Conservation (phyloP, 495 filamentous ascomycete genomes). For the Aspergillus bertholletiae region DNA sequence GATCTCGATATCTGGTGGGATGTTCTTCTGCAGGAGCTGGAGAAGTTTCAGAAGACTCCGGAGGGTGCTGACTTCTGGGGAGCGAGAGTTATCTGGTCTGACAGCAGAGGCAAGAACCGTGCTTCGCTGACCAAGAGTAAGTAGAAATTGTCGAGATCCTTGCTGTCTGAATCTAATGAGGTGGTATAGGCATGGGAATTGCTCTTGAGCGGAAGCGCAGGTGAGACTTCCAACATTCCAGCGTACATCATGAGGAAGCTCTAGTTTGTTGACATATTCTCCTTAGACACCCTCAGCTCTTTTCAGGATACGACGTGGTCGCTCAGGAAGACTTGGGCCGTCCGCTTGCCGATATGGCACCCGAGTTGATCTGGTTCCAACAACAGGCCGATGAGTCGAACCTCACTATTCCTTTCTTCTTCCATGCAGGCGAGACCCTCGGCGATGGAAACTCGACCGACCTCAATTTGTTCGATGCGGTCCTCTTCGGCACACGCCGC, state of each 20-base stretch:
- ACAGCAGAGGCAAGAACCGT: conserved; percentile 3
- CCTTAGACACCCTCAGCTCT: conserved; percentile 16
- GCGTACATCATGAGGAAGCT: too few relatives aligned
- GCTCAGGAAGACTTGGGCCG: conserved; percentile 22
- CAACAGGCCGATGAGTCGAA: conserved; percentile 10
- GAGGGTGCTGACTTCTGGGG: conserved; percentile 14
- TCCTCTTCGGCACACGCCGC: conserved; percentile 17
- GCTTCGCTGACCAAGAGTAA: conserved; percentile 4
- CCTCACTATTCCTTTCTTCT: conserved; percentile 19
- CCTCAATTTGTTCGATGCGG: conserved; percentile 17
- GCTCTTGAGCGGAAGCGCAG: conserved; percentile 11
- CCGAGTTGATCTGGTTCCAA: conserved; percentile 19
- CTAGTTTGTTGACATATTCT: too few relatives aligned
- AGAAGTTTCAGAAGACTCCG: conserved; percentile 8
- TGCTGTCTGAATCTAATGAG: neutral
- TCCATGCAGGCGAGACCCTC: conserved; percentile 22
- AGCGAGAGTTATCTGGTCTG: conserved; percentile 15
- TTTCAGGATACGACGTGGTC: conserved; percentile 19
- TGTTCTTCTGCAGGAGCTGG: conserved; percentile 14
- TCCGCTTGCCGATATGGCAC: conserved; percentile 13
- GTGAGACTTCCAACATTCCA: too few relatives aligned
- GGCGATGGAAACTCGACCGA: conserved; percentile 23
- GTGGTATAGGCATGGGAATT: conserved; percentile 8
- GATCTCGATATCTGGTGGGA: conserved; percentile 12
- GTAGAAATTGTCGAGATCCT: neutral